Conservation (phyloP, 345 rosid species). For the Gossypium stocksii region DNA sequence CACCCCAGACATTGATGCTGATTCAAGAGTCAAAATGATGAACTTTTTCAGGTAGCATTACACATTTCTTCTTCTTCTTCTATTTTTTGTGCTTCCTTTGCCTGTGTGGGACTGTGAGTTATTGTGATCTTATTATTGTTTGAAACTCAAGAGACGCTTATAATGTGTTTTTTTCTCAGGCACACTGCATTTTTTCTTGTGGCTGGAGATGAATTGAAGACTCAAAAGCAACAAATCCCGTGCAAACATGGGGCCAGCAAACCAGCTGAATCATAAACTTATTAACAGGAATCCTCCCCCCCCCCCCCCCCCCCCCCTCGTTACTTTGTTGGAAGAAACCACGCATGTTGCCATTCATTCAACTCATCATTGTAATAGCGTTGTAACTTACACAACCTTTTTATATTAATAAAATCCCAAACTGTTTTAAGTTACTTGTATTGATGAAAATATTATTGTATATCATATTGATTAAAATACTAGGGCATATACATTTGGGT, state of each 20-base stretch:
- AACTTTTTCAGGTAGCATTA: constrained; percentile 70
- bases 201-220: constrained; percentile 86
- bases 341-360: not conserved
- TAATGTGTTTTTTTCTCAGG: constrained; percentile 33
- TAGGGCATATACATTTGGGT: no score
- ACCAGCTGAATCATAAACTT: constrained; percentile 29
- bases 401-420: constrained; percentile 15
- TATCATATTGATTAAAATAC: no score
- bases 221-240: constrained; percentile 38
- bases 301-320: no score
- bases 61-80: not conserved
- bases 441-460: no score
- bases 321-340: constrained; percentile 10
- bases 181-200: constrained; percentile 94
- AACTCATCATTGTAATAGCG: not conserved
- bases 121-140: not conserved
- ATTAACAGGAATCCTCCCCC: not conserved
- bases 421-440: not conserved
- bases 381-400: constrained; percentile 2
- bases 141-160: not conserved
- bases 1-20: constrained; percentile 58
- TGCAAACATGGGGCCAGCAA: constrained; percentile 47
- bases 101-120: not conserved
- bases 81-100: not conserved
- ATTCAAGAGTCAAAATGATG: constrained; percentile 75